Conservation (phyloP, 2,329 filamentous ascomycete species). For the Fusarium luffae region DNA sequence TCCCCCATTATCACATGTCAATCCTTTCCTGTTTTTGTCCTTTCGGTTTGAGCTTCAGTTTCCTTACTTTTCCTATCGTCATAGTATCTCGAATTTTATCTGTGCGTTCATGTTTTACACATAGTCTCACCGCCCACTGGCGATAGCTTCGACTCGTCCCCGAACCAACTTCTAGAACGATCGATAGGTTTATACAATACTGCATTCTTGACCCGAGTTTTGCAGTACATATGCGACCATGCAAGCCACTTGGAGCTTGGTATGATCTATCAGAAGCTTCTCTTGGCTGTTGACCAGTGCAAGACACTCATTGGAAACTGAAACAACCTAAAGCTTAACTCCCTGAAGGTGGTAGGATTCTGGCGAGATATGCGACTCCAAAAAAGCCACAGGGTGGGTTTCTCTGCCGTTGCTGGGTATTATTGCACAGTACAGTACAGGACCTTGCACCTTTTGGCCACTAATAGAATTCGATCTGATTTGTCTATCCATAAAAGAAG, state of each 20-base stretch:
- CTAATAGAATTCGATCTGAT: conserved; percentile 16
- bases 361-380: conserved; percentile 10
- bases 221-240: not conserved
- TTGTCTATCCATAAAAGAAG: conserved; percentile 23
- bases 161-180: conserved; percentile 13
- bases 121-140: not conserved
- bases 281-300: not conserved
- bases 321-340: not conserved
- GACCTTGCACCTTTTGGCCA: not conserved
- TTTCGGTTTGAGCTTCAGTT: not conserved
- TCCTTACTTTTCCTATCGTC: not conserved
- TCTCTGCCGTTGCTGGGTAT: conserved; percentile 9
- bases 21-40: not conserved
- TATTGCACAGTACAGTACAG: not conserved
- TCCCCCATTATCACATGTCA: conserved; percentile 23
- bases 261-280: not conserved
- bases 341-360: not conserved
- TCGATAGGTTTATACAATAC: not conserved
- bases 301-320: not conserved
- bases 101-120: not conserved
- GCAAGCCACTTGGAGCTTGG: not conserved
- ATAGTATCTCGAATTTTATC: not conserved
- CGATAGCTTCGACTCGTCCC: conserved; percentile 27
- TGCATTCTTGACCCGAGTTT: not conserved
- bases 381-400: conserved; percentile 18